Percentiles rank a stretch among this genome's conserved stretches.
phyloP scores from a whole-genome alignment of 2,329 filamentous ascomycete species.

The Ceratocystis colombiana region DNA sequence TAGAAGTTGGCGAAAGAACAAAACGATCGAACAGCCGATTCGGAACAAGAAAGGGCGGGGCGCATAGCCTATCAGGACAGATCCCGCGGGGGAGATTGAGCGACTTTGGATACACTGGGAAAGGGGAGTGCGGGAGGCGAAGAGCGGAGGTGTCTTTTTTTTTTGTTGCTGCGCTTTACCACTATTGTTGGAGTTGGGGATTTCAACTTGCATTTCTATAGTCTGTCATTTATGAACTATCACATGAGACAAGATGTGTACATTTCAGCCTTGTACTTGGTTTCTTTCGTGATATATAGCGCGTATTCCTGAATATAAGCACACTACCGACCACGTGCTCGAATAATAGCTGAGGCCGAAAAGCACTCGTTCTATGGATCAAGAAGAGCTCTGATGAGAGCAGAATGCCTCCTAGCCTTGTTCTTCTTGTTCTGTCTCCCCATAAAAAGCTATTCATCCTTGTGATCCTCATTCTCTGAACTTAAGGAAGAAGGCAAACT shows the following conservation, averaged over 20 bases:
- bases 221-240: slow-evolving; percentile 17
- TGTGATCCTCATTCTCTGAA: slow-evolving; percentile 33
- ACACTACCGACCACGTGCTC: neutral
- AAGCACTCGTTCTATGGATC: neutral
- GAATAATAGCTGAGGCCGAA: neutral
- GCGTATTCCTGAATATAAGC: slow-evolving; percentile 4
- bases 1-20: slow-evolving; percentile 15
- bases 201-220: slow-evolving; percentile 22
- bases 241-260: slow-evolving; percentile 15
- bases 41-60: neutral
- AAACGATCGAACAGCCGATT: too few species aligned
- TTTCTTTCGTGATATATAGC: slow-evolving; percentile 7
- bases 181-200: slow-evolving; percentile 24
- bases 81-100: neutral
- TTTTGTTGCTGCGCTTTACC: slow-evolving; percentile 28
- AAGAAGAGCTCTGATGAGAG: neutral
- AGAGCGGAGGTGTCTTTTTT: slow-evolving; percentile 26
- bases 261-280: slow-evolving; percentile 14
- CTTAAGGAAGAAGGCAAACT: slow-evolving; percentile 48
- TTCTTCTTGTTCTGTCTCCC: neutral
- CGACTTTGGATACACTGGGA: slow-evolving; percentile 9
- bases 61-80: neutral
- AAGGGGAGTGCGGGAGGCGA: neutral
- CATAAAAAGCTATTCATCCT: neutral
- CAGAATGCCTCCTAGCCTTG: neutral